Percentiles rank a stretch among this genome's conserved stretches.
phyloP scores from a whole-genome alignment of 2,329 filamentous ascomycete genomes.

The Sarocladium strictum region DNA sequence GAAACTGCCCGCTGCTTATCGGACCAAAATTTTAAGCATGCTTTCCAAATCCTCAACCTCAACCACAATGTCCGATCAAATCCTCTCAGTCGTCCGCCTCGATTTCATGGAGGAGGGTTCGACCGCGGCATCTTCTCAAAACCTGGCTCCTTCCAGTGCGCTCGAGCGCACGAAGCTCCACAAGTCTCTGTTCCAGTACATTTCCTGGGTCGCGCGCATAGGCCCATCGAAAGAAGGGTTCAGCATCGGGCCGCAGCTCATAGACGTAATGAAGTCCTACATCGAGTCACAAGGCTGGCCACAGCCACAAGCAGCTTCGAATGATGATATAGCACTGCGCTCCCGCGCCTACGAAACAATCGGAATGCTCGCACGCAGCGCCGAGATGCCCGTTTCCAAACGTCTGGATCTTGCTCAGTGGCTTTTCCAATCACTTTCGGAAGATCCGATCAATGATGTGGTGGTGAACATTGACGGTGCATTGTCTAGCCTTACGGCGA shows the following conservation, averaged over 20 bases:
- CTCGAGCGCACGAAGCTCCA: conserved; percentile 76
- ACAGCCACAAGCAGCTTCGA: conserved; percentile 44
- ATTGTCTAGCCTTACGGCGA: conserved; percentile 62
- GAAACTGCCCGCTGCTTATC: conserved; percentile 63
- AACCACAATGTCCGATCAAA: conserved; percentile 60
- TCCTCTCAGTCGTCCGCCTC: conserved; percentile 65
- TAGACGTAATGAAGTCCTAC: conserved; percentile 65
- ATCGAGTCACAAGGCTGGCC: conserved; percentile 84
- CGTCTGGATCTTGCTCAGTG: conserved; percentile 56
- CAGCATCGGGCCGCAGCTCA: conserved; percentile 60
- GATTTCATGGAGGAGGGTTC: conserved; percentile 39
- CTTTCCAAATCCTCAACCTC: conserved; percentile 72
- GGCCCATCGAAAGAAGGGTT: conserved; percentile 55
- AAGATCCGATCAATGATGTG: conserved; percentile 70
- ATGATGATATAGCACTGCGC: conserved; percentile 61
- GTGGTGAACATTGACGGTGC: conserved; percentile 87
- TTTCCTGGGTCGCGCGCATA: conserved; percentile 79
- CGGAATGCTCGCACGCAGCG: conserved; percentile 67
- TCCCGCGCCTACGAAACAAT: conserved; percentile 87
- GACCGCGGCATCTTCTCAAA: conserved; percentile 9
- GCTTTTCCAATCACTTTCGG: conserved; percentile 77
- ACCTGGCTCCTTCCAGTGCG: conserved; percentile 40
- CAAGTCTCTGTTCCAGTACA: conserved; percentile 76
- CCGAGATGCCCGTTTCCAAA: conserved; percentile 49
- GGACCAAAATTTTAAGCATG: conserved; percentile 69